These are phyloP conservation scores for Dunaliella primolecta DNA, from an alignment of 139 green algal species.

Conservation along the genomic window DNA sequence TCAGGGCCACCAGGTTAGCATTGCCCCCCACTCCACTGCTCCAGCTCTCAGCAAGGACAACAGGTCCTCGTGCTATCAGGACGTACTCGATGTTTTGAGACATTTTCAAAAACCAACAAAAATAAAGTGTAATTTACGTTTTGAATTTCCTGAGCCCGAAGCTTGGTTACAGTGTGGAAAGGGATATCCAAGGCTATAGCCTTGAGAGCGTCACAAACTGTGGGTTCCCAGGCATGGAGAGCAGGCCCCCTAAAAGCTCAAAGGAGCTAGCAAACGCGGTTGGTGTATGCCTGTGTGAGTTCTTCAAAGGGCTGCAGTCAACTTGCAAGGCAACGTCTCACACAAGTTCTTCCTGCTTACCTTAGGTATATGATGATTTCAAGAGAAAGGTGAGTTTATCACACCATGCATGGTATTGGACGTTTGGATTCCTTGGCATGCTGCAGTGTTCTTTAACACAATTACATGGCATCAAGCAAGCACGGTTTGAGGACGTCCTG, in stretches of 20 bases:
- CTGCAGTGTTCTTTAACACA: no score
- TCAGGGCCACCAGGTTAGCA: constrained; percentile 63
- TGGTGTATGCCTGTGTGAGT: not conserved
- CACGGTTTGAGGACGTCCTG: no score
- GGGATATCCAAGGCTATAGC: no score
- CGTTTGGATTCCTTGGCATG: no score
- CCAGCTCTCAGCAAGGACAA: constrained; percentile 69
- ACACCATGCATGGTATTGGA: no score
- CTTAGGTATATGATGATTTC: constrained; percentile 39
- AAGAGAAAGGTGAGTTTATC: constrained; percentile 32
- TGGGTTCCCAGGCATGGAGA: no score
- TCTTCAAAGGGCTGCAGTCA: not conserved
- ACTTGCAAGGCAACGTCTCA: not conserved
- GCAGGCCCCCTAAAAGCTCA: constrained; percentile 10
- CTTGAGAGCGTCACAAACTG: no score
- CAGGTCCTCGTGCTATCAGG: constrained; percentile 65
- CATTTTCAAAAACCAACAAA: not conserved
- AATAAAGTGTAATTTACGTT: no score
- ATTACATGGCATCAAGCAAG: no score
- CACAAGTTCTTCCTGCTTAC: not conserved
- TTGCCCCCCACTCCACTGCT: constrained; percentile 69
- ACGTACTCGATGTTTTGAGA: constrained; percentile 58
- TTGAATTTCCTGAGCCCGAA: no score
- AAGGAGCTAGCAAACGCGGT: constrained; percentile 15
- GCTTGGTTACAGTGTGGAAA: no score